Percentiles rank a stretch among this genome's conserved stretches.
phyloP scores from a whole-genome alignment of 257 asterid species.

The Oldenlandia corymbosa region DNA sequence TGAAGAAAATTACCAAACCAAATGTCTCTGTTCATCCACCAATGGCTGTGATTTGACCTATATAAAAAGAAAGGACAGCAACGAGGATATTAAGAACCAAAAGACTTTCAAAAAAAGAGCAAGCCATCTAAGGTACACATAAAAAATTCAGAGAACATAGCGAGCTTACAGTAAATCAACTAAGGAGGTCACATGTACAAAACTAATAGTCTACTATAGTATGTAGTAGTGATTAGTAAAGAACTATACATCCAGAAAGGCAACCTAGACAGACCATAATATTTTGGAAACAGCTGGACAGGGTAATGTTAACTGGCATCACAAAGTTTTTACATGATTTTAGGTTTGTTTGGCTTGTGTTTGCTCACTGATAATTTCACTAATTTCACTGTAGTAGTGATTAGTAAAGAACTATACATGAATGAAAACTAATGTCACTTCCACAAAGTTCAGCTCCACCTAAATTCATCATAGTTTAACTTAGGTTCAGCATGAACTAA shows the following conservation, averaged over 20 bases:
- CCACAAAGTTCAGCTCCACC: no score
- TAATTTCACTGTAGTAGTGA: no score
- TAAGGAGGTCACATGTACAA: not conserved
- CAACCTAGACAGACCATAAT: no score
- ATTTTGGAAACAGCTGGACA: no score
- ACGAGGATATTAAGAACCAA: not conserved
- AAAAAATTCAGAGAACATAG: not conserved
- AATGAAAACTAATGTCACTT: no score
- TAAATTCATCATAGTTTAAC: no score
- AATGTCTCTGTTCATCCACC: constrained; percentile 67
- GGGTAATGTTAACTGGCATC: no score
- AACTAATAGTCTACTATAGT: not conserved
- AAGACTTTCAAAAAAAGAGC: not conserved
- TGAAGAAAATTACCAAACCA: constrained; percentile 69
- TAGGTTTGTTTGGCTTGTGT: no score
- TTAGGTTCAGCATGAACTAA: no score
- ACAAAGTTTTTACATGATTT: no score
- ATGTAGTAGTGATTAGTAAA: not conserved
- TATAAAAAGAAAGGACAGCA: constrained; percentile 17
- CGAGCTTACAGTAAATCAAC: not conserved
- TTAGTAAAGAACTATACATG: no score
- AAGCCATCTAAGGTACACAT: not conserved
- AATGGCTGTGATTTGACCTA: constrained; percentile 93
- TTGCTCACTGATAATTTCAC: no score
- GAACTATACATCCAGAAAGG: not conserved